Conservation (phyloP, 108 stramenopile species). For the Fragilaria crotonensis region DNA sequence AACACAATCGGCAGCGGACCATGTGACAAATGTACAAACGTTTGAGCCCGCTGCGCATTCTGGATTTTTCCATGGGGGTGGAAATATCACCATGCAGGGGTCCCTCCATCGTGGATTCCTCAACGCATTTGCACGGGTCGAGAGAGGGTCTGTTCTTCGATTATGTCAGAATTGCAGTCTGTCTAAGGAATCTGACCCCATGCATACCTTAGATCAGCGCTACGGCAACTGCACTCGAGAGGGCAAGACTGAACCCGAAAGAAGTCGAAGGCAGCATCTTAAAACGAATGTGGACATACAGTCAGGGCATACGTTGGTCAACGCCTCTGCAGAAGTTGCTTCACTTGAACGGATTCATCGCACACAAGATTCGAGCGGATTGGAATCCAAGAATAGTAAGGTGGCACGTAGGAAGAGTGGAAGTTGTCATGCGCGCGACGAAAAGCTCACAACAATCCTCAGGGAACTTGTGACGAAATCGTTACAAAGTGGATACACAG, state of each 20-base stretch:
- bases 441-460: constrained; percentile 22
- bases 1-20: constrained; percentile 33
- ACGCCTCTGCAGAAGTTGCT: too few species aligned
- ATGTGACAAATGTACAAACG: constrained; percentile 47
- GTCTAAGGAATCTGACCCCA: not conserved
- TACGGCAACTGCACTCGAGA: constrained; percentile 17
- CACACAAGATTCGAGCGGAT: not conserved
- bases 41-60: constrained; percentile 47
- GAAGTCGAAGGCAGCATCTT: not conserved
- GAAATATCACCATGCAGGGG: constrained; percentile 17
- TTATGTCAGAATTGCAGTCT: constrained; percentile 8
- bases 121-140: constrained; percentile 44
- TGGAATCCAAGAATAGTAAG: not conserved
- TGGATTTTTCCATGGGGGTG: constrained; percentile 19
- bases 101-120: constrained; percentile 46
- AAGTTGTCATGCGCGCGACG: constrained; percentile 19
- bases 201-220: constrained; percentile 8
- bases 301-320: too few species aligned
- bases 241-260: not conserved
- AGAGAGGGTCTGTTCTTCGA: constrained; percentile 33
- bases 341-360: too few species aligned
- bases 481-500: constrained; percentile 18
- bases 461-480: constrained; percentile 19
- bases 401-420: not conserved
- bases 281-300: too few species aligned